Percentiles rank a stretch among this genome's conserved stretches.
phyloP scores from a whole-genome alignment of 2,329 filamentous ascomycete genomes.

The Hirsutella thompsonii region DNA sequence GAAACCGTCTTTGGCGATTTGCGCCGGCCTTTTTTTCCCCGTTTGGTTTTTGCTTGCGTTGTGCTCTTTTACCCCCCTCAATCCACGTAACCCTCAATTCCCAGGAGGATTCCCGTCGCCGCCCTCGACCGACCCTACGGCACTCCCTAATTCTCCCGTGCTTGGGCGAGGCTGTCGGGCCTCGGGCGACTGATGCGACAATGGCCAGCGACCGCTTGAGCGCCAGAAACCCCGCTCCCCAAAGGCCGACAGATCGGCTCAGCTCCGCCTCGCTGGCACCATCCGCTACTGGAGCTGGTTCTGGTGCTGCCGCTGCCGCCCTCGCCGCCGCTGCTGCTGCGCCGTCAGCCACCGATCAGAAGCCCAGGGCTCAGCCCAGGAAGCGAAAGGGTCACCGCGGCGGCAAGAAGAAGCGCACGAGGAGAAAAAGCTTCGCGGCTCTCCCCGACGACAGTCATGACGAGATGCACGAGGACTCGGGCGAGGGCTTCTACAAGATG shows the following conservation, averaged over 20 bases:
- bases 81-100: background rate
- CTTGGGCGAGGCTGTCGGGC: background rate
- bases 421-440: slow-evolving; percentile 70
- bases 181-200: background rate
- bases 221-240: background rate
- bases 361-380: slow-evolving; percentile 23
- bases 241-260: background rate
- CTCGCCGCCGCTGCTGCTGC: slow-evolving; percentile 4
- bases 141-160: background rate
- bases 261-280: slow-evolving; percentile 3
- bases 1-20: background rate
- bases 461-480: slow-evolving; percentile 18
- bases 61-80: background rate
- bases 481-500: slow-evolving; percentile 35
- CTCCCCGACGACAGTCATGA: slow-evolving; percentile 40
- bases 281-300: background rate
- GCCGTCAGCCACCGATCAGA: slow-evolving; percentile 4
- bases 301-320: slow-evolving; percentile 1
- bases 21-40: background rate
- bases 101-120: background rate
- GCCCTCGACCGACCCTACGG: background rate
- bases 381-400: slow-evolving; percentile 61
- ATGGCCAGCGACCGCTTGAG: slow-evolving; percentile 1
- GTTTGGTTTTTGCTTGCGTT: no score
- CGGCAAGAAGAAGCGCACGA: slow-evolving; percentile 63